Evolutionary conservation across 2,329 filamentous ascomycete genomes (phyloP).

Genomic region (Pseudogymnoascus sp.): DNA sequence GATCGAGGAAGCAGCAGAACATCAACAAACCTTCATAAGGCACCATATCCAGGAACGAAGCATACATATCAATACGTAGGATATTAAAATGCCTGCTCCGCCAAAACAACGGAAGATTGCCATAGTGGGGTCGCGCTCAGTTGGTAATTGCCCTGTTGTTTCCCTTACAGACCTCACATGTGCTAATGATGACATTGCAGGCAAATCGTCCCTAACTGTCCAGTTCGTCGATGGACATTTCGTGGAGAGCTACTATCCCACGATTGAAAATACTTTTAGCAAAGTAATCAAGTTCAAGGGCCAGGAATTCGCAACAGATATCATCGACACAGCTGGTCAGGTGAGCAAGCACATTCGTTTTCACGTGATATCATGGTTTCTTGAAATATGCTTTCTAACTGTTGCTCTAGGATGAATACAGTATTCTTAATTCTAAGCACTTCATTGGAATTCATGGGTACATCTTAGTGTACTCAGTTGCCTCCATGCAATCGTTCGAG

Average conservation of each 20-base stretch:
- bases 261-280: slow-evolving; percentile 97
- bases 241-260: slow-evolving; percentile 97
- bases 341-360: slow-evolving; percentile 39
- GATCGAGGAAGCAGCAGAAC: not conserved
- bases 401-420: slow-evolving; percentile 77
- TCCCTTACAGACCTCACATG: slow-evolving; percentile 1
- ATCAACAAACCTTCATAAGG: slow-evolving; percentile 1
- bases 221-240: slow-evolving; percentile 97
- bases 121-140: slow-evolving; percentile 89
- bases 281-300: slow-evolving; percentile 89
- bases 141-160: slow-evolving; percentile 51
- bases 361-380: slow-evolving; percentile 14
- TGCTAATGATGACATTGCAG: slow-evolving; percentile 39
- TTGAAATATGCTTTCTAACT: slow-evolving; percentile 15
- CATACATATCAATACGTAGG: slow-evolving; percentile 1
- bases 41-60: slow-evolving; percentile 2
- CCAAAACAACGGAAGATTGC: slow-evolving; percentile 89
- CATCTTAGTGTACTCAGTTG: slow-evolving; percentile 97
- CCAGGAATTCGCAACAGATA: slow-evolving; percentile 91
- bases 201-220: slow-evolving; percentile 94
- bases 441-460: slow-evolving; percentile 99
- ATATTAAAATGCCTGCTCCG: slow-evolving; percentile 22
- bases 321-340: slow-evolving; percentile 96
- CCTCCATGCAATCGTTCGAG: slow-evolving; percentile 87
- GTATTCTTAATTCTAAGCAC: slow-evolving; percentile 95